Evolutionary conservation across 768 basidiomycete genomes (phyloP), one percentile per base, ranked within the genome.

Genomic region (Kwoniella sp.): DNA sequence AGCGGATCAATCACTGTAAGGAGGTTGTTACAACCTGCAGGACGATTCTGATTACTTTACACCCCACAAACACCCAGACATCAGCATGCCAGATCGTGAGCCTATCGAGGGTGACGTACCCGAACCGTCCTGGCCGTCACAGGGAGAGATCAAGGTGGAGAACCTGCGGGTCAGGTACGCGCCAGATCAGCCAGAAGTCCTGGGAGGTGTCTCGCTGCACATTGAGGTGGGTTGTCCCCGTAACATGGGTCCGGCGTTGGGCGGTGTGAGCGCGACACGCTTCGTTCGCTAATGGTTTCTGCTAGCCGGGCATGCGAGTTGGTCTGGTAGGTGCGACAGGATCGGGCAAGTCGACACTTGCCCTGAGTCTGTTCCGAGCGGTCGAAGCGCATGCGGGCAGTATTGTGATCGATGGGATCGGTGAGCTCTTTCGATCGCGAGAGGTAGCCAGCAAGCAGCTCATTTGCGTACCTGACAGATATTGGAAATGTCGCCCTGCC

Each of bases 261-360:
- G 7, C n/a, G 27, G 15, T 26, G 7, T 27, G 25, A 22, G 10
- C 32, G 17, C n/a, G 26, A n/a, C n/a, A n/a, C n/a, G n/a, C n/a
- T n/a, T n/a, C n/a, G n/a, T n/a, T n/a, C n/a, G n/a, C n/a, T n/a
- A n/a, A n/a, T n/a, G n/a, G n/a, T n/a, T n/a, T 33, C 32, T 40
- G 51, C 50, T n/a, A 67, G 63, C 56, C 68, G 19, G 72, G 73
- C 0, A 51, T 63, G 38, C 57, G 71, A 14, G 60, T 74, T 9
- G 71, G 69, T 5, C 36, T 75, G 3, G 69, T 71, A 14, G 74
- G 74, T 1, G 50, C 69, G 1, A 73, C 72, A 20, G 63, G 65
- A 4, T 59, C 61, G 7, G 69, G 72, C 4, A 70, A 70, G 29
- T 60, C 61, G 5, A 74, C 71, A 12, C 49, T 73, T n/a, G 71